Conservation (phyloP, 1,284 basidiomycete species). For the Mycosarcoma mackinlayi region DNA sequence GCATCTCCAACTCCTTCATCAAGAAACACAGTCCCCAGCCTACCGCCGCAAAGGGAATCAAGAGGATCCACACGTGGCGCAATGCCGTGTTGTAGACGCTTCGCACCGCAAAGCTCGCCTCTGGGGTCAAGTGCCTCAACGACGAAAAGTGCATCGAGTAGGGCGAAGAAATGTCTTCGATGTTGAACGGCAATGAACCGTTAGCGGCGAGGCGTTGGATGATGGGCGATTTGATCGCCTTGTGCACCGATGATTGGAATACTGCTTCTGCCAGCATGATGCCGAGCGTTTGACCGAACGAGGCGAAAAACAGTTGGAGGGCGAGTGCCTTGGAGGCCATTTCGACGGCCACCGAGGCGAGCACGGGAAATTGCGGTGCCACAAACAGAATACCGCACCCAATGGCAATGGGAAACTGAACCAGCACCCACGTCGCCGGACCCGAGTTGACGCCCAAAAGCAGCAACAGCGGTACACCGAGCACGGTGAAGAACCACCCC, state of each 20-base stretch:
- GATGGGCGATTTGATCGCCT: conserved; percentile 16
- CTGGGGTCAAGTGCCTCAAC: conserved; percentile 8
- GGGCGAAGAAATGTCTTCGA: conserved; percentile 30
- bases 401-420: conserved; percentile 37
- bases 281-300: conserved; percentile 44
- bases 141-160: conserved; percentile 29
- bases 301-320: conserved; percentile 32
- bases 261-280: conserved; percentile 48
- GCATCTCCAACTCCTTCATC: conserved; percentile 39
- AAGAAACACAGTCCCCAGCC: conserved; percentile 23
- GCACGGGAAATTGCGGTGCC: conserved; percentile 42
- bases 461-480: conserved; percentile 30
- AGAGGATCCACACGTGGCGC: conserved; percentile 26
- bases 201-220: conserved; percentile 24
- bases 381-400: conserved; percentile 45
- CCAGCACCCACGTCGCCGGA: conserved; percentile 21
- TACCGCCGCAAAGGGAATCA: conserved; percentile 27
- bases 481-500: conserved; percentile 41
- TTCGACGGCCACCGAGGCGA: conserved; percentile 26
- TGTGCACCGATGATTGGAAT: conserved; percentile 38
- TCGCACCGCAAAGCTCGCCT: conserved; percentile 14
- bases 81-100: conserved; percentile 21
- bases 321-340: conserved; percentile 33
- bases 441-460: conserved; percentile 23
- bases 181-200: conserved; percentile 32